Evolutionary conservation across 768 basidiomycete species (phyloP), one percentile per base, ranked within the genome.

Genomic region (Nidula microcarpa): DNA sequence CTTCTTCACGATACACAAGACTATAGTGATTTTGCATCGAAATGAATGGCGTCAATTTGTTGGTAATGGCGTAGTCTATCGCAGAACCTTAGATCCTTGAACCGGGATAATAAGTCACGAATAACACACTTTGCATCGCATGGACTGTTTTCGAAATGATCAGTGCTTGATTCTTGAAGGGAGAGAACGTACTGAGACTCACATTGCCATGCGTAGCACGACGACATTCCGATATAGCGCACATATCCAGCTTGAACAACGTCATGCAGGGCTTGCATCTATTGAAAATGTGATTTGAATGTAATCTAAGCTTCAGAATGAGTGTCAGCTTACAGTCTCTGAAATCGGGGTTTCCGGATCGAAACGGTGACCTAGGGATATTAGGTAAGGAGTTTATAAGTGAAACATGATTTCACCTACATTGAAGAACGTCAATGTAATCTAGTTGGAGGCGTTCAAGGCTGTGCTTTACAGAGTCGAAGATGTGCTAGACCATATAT

Each of bases 391-490:
- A 14, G 10, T 23, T 6, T 33, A 1, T 18, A 33, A 32, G 30
- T 2, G 32, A 18, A 37, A 5, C 6, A 33, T 23, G 9, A 34
- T 4, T 23, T 14, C 2, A 53, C 74, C 55, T 59, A 75, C 86
- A 87, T 71, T 91, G 88, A 7, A 89, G 68, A 1, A 91, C 68
- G 60, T 91, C 91, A 60, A 92, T 75, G 56, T 90, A 89, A 49
- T 91, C 89, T 32, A 88, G 65, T 45, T 89, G 85, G 2, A 92
- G 74, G 14, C 89, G 76, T 61, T 86, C 67, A 53, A 91, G 66
- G 43, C 81, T 81, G 14, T 71, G 68, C 60, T 85, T 83, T 35
- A 87, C 79, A 0, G 81, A 72, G 33, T 85, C 86, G 58, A 92
- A 91, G 39, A 91, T 89, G 59, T 85, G 82, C 83, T n/a, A n/a